Percentiles rank a stretch among this genome's conserved stretches.
These are phyloP conservation scores for Emergomyces africanus DNA, from an alignment of 2,329 filamentous ascomycete genomes.

Conservation along the genomic window DNA sequence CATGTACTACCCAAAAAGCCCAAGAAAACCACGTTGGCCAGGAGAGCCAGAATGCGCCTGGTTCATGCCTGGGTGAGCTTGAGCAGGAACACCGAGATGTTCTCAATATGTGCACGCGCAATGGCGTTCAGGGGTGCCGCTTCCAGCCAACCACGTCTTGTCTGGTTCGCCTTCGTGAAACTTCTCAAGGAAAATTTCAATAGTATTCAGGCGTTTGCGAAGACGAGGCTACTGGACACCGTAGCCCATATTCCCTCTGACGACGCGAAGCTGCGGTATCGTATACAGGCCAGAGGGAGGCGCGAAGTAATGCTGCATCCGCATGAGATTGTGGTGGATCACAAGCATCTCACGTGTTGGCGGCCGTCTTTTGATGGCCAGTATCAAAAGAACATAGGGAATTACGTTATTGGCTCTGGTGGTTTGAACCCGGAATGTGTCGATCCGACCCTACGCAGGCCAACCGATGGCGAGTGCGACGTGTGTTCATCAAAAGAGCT, in stretches of 20 bases:
- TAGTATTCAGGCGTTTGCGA: neutral
- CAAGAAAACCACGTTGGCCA: neutral
- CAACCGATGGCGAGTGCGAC: constrained; percentile 11
- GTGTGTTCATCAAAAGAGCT: constrained; percentile 8
- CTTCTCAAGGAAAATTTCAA: neutral
- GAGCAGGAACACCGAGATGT: neutral
- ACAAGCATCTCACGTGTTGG: neutral
- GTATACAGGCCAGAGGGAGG: neutral
- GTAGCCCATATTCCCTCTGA: neutral
- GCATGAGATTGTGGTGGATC: neutral
- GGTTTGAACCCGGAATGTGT: neutral
- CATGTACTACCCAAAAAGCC: neutral
- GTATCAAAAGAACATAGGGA: neutral
- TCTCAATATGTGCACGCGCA: neutral
- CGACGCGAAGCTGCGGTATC: neutral
- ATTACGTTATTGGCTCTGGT: neutral
- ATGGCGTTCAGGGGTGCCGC: neutral
- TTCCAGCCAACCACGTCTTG: neutral
- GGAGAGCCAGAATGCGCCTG: neutral
- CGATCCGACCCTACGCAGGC: neutral
- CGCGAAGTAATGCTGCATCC: neutral
- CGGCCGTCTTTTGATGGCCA: neutral
- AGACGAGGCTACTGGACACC: neutral
- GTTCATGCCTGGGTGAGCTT: neutral
- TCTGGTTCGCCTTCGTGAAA: neutral